phyloP scores from a whole-genome alignment of 371 early-diverging fungal genomes.

The Batkoa obscura region DNA sequence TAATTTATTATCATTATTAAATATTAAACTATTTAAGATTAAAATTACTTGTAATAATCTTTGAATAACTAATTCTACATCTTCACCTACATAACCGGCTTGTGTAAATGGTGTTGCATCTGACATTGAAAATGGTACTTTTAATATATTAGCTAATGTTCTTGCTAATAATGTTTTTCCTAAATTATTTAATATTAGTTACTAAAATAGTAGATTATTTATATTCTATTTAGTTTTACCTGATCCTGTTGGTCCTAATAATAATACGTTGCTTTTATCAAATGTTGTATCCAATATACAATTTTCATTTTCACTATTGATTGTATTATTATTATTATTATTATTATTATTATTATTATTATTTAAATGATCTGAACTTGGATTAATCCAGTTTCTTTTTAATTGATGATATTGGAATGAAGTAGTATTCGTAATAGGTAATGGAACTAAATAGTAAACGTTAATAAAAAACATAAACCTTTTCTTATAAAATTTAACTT shows the following conservation, averaged over 20 bases:
- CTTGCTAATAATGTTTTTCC: slow-evolving; percentile 70
- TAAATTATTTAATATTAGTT: slow-evolving; percentile 11
- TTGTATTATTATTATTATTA: slow-evolving; percentile 3
- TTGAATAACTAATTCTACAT: slow-evolving; percentile 74
- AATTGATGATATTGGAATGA: slow-evolving; percentile 7
- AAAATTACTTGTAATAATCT: slow-evolving; percentile 47
- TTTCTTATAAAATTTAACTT: too few relatives aligned
- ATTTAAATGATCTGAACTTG: too few relatives aligned
- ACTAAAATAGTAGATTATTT: too few relatives aligned
- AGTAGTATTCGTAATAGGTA: background rate
- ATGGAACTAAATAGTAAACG: background rate
- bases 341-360: too few relatives aligned
- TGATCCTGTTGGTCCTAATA: slow-evolving; percentile 74
- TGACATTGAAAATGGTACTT: slow-evolving; percentile 82
- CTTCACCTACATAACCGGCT: slow-evolving; percentile 88
- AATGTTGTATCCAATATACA: slow-evolving; percentile 13
- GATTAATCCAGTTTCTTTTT: slow-evolving; percentile 7
- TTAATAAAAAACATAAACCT: background rate
- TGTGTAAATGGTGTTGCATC: slow-evolving; percentile 87
- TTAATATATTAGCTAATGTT: slow-evolving; percentile 62
- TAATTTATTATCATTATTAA: slow-evolving; percentile 8
- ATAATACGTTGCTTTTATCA: slow-evolving; percentile 76
- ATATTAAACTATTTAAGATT: background rate
- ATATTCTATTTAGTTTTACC: too few relatives aligned
- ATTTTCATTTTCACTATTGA: background rate